Conservation (phyloP, 1,139 yeast species). For the Diutina neorugosa region DNA sequence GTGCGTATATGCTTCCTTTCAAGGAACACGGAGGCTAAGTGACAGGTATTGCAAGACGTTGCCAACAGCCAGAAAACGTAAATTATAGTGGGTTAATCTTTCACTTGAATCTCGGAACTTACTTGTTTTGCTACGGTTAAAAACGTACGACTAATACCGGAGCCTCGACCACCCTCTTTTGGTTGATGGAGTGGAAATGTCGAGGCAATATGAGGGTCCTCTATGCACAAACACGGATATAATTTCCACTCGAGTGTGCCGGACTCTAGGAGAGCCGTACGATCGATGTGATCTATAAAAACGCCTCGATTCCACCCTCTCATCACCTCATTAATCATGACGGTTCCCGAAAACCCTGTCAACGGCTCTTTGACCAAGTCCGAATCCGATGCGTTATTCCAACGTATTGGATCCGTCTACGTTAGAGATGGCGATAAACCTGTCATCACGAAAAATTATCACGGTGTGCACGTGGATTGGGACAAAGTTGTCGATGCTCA, state of each 20-base stretch:
- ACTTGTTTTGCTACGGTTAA: too few relatives aligned
- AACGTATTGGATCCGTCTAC: not conserved
- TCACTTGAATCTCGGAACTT: too few relatives aligned
- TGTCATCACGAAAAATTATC: not conserved
- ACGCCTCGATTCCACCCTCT: not conserved
- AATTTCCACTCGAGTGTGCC: not conserved
- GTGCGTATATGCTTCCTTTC: not conserved
- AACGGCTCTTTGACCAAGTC: not conserved
- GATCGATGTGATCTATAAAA: not conserved
- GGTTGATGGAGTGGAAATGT: too few relatives aligned
- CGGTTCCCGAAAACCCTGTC: not conserved
- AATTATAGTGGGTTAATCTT: too few relatives aligned
- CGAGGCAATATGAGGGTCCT: not conserved
- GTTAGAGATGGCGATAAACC: not conserved
- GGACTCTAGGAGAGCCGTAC: not conserved
- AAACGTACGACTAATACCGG: too few relatives aligned
- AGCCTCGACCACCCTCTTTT: too few relatives aligned
- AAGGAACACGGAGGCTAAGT: not conserved
- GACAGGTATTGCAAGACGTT: too few relatives aligned
- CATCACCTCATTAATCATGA: not conserved
- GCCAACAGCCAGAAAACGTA: too few relatives aligned
- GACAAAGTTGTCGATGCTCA: not conserved
- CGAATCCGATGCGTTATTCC: not conserved
- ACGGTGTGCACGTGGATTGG: not conserved
- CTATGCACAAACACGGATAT: not conserved